phyloP scores from a whole-genome alignment of 225 moss, liverwort and hornwort species.

The Lunularia cruciata region DNA sequence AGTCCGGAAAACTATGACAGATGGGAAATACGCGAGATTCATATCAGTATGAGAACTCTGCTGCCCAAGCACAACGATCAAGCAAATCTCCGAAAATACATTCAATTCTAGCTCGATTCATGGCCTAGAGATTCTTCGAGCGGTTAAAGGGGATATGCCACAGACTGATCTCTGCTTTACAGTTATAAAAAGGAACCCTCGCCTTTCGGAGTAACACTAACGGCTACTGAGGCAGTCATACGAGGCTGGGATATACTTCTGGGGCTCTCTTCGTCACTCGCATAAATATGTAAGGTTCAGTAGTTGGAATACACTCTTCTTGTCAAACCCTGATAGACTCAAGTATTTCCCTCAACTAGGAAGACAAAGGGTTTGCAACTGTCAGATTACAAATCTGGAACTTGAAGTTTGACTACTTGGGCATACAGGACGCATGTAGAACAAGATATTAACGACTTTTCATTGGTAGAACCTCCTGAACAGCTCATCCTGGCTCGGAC shows the following conservation, averaged over 20 bases:
- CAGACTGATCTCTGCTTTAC: background rate
- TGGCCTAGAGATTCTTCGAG: background rate
- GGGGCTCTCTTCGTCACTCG: no score
- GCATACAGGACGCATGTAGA: slow-evolving; percentile 21
- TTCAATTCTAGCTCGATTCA: background rate
- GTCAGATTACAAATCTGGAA: background rate
- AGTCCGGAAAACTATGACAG: background rate
- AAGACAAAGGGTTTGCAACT: background rate
- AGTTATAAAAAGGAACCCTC: background rate
- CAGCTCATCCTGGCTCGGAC: slow-evolving; percentile 29
- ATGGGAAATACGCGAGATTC: no score
- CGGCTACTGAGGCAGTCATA: no score
- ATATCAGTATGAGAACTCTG: background rate
- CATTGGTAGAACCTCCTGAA: slow-evolving; percentile 18
- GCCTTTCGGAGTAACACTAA: no score
- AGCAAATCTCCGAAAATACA: background rate
- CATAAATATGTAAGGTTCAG: no score
- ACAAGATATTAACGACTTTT: slow-evolving; percentile 22
- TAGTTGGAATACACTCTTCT: no score
- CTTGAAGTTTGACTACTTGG: slow-evolving; percentile 21
- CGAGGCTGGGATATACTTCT: no score
- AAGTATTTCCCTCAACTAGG: background rate
- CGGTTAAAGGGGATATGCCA: background rate
- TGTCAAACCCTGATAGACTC: background rate
- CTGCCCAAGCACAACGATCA: background rate